Evolutionary conservation across 495 filamentous ascomycete genomes (phyloP).

Genomic region (Annulohypoxylon stygium): DNA sequence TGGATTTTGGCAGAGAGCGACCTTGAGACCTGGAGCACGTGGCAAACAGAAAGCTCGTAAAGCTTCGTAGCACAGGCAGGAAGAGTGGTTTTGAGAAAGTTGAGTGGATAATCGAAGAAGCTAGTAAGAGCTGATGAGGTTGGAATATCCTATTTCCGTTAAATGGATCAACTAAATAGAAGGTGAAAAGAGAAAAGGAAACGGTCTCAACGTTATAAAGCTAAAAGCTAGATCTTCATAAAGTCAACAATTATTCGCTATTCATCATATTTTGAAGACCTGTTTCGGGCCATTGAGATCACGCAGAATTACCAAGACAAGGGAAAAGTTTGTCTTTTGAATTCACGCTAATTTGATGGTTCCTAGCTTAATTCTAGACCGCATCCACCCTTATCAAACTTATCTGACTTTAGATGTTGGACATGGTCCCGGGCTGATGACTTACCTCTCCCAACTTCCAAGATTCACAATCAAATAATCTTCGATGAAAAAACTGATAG

Average conservation of each 20-base stretch:
- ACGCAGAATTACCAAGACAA: conserved; percentile 20
- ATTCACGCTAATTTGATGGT: conserved; percentile 22
- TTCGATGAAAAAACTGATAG: background rate
- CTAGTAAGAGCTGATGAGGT: background rate
- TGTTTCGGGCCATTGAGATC: conserved; percentile 20
- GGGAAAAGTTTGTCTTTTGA: conserved; percentile 22
- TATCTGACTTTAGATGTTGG: background rate
- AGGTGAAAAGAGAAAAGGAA: background rate
- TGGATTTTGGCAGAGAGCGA: background rate
- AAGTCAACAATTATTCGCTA: conserved; percentile 2
- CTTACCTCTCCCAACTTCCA: background rate
- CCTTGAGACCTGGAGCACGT: conserved; percentile 28
- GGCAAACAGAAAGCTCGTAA: conserved; percentile 11
- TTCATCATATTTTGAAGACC: background rate
- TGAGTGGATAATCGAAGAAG: too few species aligned
- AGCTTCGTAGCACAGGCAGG: conserved; percentile 12
- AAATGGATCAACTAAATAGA: background rate
- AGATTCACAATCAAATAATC: background rate
- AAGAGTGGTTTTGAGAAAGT: conserved; percentile 11
- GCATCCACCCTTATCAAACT: conserved; percentile 18
- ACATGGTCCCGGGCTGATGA: background rate
- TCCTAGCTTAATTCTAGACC: conserved; percentile 18
- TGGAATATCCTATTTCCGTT: background rate
- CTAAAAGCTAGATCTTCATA: background rate
- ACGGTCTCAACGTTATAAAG: background rate